Evolutionary conservation across 176 grass and related monocot species (phyloP), one percentile per base, ranked within the genome.

Genomic region (Ananas comosus): DNA sequence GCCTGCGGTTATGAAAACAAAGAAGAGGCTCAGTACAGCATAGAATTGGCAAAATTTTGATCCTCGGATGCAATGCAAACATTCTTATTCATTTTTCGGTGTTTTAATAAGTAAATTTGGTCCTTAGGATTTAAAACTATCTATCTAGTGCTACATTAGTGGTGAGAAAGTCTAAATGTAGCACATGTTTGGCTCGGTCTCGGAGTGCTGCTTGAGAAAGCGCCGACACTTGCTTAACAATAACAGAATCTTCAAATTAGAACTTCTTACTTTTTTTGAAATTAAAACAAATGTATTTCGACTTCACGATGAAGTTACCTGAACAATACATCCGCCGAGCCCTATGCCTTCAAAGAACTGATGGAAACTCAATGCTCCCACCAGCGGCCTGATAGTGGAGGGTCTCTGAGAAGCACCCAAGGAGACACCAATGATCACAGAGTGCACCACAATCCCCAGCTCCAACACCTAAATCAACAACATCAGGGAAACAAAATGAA

Each of bases 331-430:
- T 54, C 93, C 84, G 69, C 93, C 93, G 59, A 97, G 83, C 13
- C 93, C 93, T 63, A 97, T 78, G 19, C 93, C 93, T 92, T 97
- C 93, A 67, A 97, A 97, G 85, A 97, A 97, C 65, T 97, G 93
- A 75, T 97, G 93, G 84, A 97, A 97, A 68, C 93, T 97, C 58
- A 97, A 71, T 68, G 93, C 93, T 74, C 89, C 86, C 47, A 97
- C 89, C 22, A 97, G 86, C 61, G 93, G 86, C 77, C 84, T 85
- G 24, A 97, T 97, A 52, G 86, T 97, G 68, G 80, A 79, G 25
- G 89, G 66, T 28, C 76, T 90, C 42, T 84, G 74, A 33, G 89
- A 89, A 78, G 93, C 79, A 67, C 93, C 93, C 74, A 97, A 69
- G 48, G 93, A 97, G 14, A 97, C 78, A 10, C 93, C 93, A 78